Conservation (phyloP, 306 rosid genomes). For the Quercus rubra region DNA sequence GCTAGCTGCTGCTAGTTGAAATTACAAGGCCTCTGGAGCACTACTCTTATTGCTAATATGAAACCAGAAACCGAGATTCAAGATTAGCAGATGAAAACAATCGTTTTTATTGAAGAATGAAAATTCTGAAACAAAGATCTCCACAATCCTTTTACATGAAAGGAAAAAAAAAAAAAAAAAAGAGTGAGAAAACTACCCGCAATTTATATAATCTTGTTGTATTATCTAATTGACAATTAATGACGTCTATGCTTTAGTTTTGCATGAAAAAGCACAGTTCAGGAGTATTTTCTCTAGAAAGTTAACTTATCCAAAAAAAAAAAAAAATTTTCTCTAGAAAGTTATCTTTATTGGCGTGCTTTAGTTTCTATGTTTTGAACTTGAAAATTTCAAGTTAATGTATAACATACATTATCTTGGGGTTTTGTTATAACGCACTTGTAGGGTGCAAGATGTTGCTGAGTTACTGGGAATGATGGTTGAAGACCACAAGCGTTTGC, state of each 20-base stretch:
- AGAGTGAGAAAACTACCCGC: not conserved
- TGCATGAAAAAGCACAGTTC: not conserved
- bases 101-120: not conserved
- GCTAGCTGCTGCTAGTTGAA: too few species aligned
- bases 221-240: not conserved
- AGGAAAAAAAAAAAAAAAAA: not conserved
- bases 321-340: not conserved
- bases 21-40: too few species aligned
- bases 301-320: not conserved
- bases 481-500: conserved; percentile 85
- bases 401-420: conserved; percentile 14
- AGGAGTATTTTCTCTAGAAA: not conserved
- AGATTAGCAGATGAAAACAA: not conserved
- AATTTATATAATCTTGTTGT: not conserved
- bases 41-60: not conserved
- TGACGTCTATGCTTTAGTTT: not conserved
- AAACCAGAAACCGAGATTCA: not conserved
- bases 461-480: conserved; percentile 98
- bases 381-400: not conserved
- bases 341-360: not conserved
- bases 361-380: not conserved
- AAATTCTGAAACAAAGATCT: not conserved
- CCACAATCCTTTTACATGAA: not conserved
- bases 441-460: conserved; percentile 96
- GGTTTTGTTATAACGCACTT: conserved; percentile 10